These are phyloP conservation scores for Purshia tridentata DNA, from an alignment of 306 rosid species.

Conservation along the genomic window DNA sequence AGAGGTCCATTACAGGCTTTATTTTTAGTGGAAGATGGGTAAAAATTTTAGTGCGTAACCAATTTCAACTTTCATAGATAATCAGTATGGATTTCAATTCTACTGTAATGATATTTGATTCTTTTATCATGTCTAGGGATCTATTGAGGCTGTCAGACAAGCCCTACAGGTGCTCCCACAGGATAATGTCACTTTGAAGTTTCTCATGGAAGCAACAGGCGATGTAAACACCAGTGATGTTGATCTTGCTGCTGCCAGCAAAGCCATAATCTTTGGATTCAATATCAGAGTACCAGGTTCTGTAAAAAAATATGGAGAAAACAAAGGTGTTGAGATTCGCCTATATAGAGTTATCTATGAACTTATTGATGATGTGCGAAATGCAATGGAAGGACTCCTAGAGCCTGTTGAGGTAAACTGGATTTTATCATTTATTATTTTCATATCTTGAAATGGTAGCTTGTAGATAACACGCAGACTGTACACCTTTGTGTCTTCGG, in stretches of 20 bases:
- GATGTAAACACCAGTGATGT: conserved; percentile 83
- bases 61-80: neutral
- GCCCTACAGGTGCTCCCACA: conserved; percentile 92
- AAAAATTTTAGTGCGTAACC: neutral
- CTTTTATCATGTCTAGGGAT: conserved; percentile 59
- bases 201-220: conserved; percentile 91
- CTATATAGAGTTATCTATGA: conserved; percentile 89
- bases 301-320: conserved; percentile 82
- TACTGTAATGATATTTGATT: conserved; percentile 19
- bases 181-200: conserved; percentile 84
- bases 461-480: too few species aligned
- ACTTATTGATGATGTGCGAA: conserved; percentile 82
- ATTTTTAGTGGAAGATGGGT: neutral
- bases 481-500: too few species aligned
- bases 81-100: neutral
- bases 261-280: conserved; percentile 83
- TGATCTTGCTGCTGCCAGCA: conserved; percentile 93
- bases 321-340: conserved; percentile 87
- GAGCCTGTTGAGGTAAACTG: conserved; percentile 70
- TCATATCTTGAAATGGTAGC: too few species aligned
- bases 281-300: conserved; percentile 76
- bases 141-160: conserved; percentile 92
- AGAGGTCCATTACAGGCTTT: neutral
- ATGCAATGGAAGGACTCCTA: conserved; percentile 97
- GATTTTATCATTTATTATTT: too few species aligned